Conservation (phyloP, 2,329 filamentous ascomycete species). For the Colletotrichum viniferum region DNA sequence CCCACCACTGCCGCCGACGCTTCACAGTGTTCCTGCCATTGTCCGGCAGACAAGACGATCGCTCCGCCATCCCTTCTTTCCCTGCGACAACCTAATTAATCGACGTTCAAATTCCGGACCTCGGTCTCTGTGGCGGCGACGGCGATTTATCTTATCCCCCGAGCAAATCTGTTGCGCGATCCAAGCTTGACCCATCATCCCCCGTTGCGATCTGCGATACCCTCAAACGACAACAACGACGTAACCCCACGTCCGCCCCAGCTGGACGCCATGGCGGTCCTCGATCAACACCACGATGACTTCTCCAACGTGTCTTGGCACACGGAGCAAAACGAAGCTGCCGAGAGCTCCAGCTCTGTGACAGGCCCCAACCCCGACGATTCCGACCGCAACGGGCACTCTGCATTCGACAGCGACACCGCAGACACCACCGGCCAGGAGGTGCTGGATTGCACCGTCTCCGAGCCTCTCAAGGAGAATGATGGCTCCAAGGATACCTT, state of each 20-base stretch:
- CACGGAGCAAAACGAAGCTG: constrained; percentile 53
- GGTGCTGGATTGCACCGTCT: constrained; percentile 81
- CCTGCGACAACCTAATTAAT: background rate
- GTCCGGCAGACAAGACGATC: constrained; percentile 8
- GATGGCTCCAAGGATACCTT: constrained; percentile 97
- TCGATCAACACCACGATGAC: constrained; percentile 62
- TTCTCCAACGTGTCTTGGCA: constrained; percentile 85
- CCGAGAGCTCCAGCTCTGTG: constrained; percentile 31
- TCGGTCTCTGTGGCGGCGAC: background rate
- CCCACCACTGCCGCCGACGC: constrained; percentile 20
- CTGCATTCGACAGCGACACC: constrained; percentile 52
- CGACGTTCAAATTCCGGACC: background rate
- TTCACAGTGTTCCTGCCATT: background rate
- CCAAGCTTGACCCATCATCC: background rate
- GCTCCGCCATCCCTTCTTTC: background rate
- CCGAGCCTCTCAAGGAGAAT: constrained; percentile 88
- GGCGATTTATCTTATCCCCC: background rate
- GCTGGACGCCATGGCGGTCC: constrained; percentile 44
- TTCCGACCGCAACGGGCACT: constrained; percentile 33
- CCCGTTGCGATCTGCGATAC: background rate
- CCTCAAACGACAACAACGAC: constrained; percentile 2
- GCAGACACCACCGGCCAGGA: constrained; percentile 67
- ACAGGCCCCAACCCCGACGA: constrained; percentile 20
- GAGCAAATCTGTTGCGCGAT: background rate
- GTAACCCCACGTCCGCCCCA: constrained; percentile 20